Conservation (phyloP, 1,139 yeast species). For the Pichia sp. region DNA sequence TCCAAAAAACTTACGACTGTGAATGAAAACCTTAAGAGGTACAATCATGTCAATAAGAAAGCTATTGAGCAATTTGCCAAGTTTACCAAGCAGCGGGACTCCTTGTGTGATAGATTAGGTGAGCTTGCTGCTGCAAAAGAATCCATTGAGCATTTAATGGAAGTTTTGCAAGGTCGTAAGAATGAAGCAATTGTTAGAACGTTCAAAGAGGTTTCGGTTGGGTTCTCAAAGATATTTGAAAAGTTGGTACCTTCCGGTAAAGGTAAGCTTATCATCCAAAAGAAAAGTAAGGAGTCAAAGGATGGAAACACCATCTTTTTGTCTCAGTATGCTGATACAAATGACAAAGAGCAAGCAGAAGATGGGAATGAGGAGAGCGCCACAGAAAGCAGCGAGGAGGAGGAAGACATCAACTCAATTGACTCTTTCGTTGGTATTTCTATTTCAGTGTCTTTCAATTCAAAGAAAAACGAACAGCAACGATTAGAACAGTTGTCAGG, state of each 20-base stretch:
- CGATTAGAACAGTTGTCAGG: slow-evolving; percentile 90
- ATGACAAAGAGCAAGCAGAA: slow-evolving; percentile 22
- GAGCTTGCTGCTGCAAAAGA: slow-evolving; percentile 67
- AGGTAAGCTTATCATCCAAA: slow-evolving; percentile 67
- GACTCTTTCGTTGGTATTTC: slow-evolving; percentile 74
- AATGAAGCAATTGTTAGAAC: slow-evolving; percentile 77
- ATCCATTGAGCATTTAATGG: slow-evolving; percentile 68
- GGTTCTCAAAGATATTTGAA: slow-evolving; percentile 70
- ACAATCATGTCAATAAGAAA: slow-evolving; percentile 78
- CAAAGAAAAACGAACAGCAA: slow-evolving; percentile 79
- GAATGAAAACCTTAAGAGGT: slow-evolving; percentile 53
- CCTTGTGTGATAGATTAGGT: slow-evolving; percentile 52
- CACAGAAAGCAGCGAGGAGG: slow-evolving; percentile 21
- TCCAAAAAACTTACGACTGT: slow-evolving; percentile 49
- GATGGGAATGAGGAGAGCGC: slow-evolving; percentile 21
- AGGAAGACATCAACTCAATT: slow-evolving; percentile 15
- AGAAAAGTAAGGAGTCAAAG: slow-evolving; percentile 26
- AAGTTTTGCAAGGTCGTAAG: slow-evolving; percentile 69
- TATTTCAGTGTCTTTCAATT: slow-evolving; percentile 84
- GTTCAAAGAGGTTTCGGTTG: slow-evolving; percentile 66
- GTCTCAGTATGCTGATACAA: slow-evolving; percentile 16
- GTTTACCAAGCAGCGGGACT: slow-evolving; percentile 68
- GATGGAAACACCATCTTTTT: slow-evolving; percentile 10
- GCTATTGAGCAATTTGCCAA: slow-evolving; percentile 81
- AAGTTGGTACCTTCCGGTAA: slow-evolving; percentile 77